Percentiles rank a stretch among this genome's conserved stretches.
Evolutionary conservation across 1,284 basidiomycete genomes (phyloP).

Genomic region (Golubevia sp.): DNA sequence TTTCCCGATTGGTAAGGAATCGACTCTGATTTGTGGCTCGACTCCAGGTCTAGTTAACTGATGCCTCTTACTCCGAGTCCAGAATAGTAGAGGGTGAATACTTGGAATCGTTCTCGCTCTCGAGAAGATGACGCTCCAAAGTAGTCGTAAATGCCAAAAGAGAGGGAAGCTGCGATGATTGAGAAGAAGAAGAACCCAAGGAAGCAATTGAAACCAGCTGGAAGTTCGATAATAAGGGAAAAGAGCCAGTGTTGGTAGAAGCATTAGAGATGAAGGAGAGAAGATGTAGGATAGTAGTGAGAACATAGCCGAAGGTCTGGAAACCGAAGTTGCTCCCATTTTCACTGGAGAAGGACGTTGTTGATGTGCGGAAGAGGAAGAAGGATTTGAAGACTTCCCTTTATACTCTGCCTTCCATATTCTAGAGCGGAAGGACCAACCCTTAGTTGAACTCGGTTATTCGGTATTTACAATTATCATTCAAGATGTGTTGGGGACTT

Average conservation of each 20-base stretch:
- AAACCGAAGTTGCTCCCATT: too few species aligned
- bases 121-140: conserved; percentile 19
- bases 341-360: too few species aligned
- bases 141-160: conserved; percentile 30
- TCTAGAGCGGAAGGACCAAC: too few species aligned
- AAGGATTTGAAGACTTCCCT: too few species aligned
- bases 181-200: conserved; percentile 19
- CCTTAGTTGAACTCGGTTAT: too few species aligned
- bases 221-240: conserved; percentile 21
- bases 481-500: too few species aligned
- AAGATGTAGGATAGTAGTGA: neutral
- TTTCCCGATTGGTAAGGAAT: conserved; percentile 22
- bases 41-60: conserved; percentile 4
- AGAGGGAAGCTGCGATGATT: conserved; percentile 32
- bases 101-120: conserved; percentile 7
- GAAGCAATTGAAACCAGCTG: conserved; percentile 20
- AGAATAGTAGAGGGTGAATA: conserved; percentile 12
- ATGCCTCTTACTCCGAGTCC: conserved; percentile 3
- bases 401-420: too few species aligned
- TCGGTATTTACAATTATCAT: too few species aligned
- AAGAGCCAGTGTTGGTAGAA: conserved; percentile 1
- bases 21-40: conserved; percentile 19
- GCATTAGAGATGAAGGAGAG: neutral
- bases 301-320: too few species aligned
- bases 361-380: too few species aligned